phyloP scores from a whole-genome alignment of 495 filamentous ascomycete genomes.

The Cryomyces antarcticus region DNA sequence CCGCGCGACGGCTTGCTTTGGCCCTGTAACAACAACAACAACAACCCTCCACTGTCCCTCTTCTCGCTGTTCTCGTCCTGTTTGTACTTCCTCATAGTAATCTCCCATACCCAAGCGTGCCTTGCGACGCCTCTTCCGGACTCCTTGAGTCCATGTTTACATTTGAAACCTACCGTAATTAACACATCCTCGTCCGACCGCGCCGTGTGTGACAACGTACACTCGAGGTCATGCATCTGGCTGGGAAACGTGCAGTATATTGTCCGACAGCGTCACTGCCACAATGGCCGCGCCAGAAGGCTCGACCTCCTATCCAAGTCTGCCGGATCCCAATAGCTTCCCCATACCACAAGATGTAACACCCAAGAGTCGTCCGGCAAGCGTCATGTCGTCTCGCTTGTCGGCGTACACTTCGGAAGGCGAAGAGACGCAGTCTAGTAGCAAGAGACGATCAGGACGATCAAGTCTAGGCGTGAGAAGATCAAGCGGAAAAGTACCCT shows the following conservation, averaged over 20 bases:
- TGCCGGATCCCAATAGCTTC: slow-evolving; percentile 9
- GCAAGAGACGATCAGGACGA: too few species aligned
- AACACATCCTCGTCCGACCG: too few species aligned
- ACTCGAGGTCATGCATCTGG: background rate
- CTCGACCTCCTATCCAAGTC: background rate
- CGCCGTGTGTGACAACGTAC: background rate
- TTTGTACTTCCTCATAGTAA: too few species aligned
- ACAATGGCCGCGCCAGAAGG: background rate
- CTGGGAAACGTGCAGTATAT: background rate
- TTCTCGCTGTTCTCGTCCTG: too few species aligned
- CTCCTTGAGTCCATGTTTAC: too few species aligned
- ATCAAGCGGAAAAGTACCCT: slow-evolving; percentile 8
- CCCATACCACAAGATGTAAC: slow-evolving; percentile 9
- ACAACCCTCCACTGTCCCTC: too few species aligned
- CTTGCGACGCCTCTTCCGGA: too few species aligned
- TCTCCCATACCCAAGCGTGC: too few species aligned
- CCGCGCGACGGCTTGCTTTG: too few species aligned
- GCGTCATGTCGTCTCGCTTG: slow-evolving; percentile 68
- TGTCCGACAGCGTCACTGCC: background rate
- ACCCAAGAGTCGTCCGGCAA: slow-evolving; percentile 19
- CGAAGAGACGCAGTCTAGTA: slow-evolving; percentile 15
- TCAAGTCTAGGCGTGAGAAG: background rate
- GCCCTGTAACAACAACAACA: too few species aligned
- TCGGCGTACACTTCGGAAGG: slow-evolving; percentile 51
- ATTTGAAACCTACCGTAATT: too few species aligned